Conservation (phyloP, 108 stramenopile genomes). For the Mediolabrus comicus region DNA sequence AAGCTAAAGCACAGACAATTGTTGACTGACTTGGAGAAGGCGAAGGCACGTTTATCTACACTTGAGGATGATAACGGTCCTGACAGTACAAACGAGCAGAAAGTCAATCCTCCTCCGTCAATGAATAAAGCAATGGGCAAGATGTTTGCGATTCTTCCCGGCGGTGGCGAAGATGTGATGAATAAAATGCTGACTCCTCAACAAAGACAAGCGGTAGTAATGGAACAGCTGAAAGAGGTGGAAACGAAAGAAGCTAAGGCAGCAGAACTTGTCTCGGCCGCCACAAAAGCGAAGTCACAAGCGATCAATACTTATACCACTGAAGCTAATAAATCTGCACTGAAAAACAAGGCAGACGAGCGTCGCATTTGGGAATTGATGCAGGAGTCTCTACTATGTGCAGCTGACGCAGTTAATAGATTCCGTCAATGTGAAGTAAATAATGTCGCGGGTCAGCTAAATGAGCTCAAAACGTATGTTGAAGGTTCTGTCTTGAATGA, state of each 20-base stretch:
- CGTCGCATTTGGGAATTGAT: constrained; percentile 48
- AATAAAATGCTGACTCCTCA: constrained; percentile 63
- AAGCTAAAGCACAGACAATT: constrained; percentile 51
- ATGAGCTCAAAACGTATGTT: background rate
- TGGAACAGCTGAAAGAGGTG: constrained; percentile 53
- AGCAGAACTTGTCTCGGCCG: constrained; percentile 48
- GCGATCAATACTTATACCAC: constrained; percentile 43
- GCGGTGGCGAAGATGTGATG: constrained; percentile 74
- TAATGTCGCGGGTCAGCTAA: background rate
- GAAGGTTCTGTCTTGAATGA: constrained; percentile 8
- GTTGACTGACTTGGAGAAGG: constrained; percentile 50
- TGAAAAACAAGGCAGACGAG: constrained; percentile 53
- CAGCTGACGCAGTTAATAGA: constrained; percentile 20
- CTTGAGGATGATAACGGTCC: constrained; percentile 32
- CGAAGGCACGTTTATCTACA: constrained; percentile 55
- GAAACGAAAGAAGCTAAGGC: constrained; percentile 57
- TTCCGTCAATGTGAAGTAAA: constrained; percentile 23
- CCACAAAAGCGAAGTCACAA: constrained; percentile 30
- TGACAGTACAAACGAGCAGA: constrained; percentile 8
- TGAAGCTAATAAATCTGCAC: constrained; percentile 33
- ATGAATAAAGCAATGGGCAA: constrained; percentile 63
- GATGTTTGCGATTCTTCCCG: constrained; percentile 55
- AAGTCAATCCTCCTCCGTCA: constrained; percentile 20
- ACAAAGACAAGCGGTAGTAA: constrained; percentile 51
- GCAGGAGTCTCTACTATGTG: constrained; percentile 27